Percentiles rank a stretch among this genome's conserved stretches.
Evolutionary conservation across 163 green algal genomes (phyloP).

Genomic region (Scenedesmus sp.): DNA sequence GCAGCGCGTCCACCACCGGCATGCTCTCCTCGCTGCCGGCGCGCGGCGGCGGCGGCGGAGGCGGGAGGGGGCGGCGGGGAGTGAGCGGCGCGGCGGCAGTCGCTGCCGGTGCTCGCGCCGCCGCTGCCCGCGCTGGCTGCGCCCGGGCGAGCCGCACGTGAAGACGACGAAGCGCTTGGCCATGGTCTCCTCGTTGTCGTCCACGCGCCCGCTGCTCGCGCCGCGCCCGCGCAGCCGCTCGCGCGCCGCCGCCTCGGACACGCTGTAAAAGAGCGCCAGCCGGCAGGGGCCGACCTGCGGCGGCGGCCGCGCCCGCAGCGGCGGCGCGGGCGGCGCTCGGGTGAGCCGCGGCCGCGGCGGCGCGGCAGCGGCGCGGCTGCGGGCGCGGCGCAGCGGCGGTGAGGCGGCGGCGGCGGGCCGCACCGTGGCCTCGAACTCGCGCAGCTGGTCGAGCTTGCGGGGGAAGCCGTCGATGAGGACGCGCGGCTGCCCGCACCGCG

Average conservation of each 20-base stretch:
- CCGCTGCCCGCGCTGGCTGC: background rate
- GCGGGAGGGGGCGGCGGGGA: background rate
- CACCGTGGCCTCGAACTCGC: slow-evolving; percentile 71
- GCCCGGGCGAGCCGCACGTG: slow-evolving; percentile 4
- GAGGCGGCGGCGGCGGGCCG: too few relatives aligned
- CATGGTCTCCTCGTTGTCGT: slow-evolving; percentile 82
- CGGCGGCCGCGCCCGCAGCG: too few relatives aligned
- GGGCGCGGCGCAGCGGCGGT: too few relatives aligned
- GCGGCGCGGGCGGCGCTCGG: too few relatives aligned
- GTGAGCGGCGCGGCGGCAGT: background rate
- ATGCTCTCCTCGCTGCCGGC: slow-evolving; percentile 72
- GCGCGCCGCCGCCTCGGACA: slow-evolving; percentile 62
- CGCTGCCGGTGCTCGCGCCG: background rate
- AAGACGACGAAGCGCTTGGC: slow-evolving; percentile 63
- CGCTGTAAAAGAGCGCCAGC: slow-evolving; percentile 70
- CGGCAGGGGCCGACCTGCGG: slow-evolving; percentile 58
- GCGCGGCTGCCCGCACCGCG: background rate
- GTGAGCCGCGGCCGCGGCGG: too few relatives aligned
- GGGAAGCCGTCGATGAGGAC: slow-evolving; percentile 88
- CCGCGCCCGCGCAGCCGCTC: slow-evolving; percentile 65
- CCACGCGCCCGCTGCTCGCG: slow-evolving; percentile 63
- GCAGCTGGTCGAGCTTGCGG: slow-evolving; percentile 75
- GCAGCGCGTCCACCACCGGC: slow-evolving; percentile 72
- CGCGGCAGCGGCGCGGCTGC: too few relatives aligned
- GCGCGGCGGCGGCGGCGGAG: background rate